Evolutionary conservation across 108 stramenopile genomes (phyloP).

Genomic region (Nitzschia sp.): DNA sequence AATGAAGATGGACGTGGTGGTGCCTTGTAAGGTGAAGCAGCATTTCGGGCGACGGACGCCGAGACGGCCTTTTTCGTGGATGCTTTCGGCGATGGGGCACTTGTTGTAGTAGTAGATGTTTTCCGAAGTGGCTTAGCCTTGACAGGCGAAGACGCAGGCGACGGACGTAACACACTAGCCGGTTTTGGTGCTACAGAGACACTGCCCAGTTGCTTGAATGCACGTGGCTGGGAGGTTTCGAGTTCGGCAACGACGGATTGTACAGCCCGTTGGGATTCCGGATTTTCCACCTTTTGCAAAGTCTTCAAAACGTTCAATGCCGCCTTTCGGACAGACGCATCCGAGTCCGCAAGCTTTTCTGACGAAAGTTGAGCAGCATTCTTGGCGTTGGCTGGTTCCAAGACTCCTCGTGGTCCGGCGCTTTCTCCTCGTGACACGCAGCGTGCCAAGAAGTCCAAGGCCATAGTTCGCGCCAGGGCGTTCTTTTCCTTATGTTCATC

Average conservation of each 20-base stretch:
- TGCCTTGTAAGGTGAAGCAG: not conserved
- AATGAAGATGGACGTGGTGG: not conserved
- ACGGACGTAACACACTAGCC: not conserved
- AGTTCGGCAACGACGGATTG: constrained; percentile 40
- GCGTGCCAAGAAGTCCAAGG: constrained; percentile 67
- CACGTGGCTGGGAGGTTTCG: constrained; percentile 59
- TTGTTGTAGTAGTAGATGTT: not conserved
- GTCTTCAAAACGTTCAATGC: constrained; percentile 51
- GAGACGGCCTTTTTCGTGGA: not conserved
- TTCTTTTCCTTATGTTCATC: constrained; percentile 84
- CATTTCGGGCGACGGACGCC: not conserved
- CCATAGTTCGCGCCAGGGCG: constrained; percentile 59
- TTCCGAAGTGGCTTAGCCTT: not conserved
- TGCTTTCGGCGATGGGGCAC: not conserved
- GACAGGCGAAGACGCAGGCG: not conserved
- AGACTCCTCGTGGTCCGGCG: constrained; percentile 54
- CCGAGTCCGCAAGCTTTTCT: constrained; percentile 72
- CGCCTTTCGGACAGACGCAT: constrained; percentile 69
- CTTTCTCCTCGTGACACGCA: constrained; percentile 51
- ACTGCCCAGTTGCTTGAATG: constrained; percentile 57
- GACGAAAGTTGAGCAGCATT: constrained; percentile 42
- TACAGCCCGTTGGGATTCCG: constrained; percentile 24
- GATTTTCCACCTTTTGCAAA: constrained; percentile 49
- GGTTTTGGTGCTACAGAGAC: not conserved
- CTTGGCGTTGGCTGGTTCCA: constrained; percentile 40